These are phyloP conservation scores for Vaccinium corymbosum DNA, from an alignment of 148 eudicot species.

Conservation along the genomic window DNA sequence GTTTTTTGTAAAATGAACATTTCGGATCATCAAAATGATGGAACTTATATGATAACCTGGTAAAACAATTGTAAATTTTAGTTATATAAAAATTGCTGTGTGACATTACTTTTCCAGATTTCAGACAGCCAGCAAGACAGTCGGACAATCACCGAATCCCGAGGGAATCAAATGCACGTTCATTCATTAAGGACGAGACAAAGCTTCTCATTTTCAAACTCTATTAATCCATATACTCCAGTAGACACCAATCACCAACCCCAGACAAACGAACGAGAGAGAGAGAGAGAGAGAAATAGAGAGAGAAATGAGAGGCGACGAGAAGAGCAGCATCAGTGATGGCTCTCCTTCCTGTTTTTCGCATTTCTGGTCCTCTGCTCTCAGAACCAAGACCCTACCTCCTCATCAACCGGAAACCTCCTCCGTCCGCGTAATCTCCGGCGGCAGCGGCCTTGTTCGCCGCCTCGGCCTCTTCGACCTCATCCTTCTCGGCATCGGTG, in stretches of 20 bases:
- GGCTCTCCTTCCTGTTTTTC: conserved; percentile 30
- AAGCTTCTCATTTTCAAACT: neutral
- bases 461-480: conserved; percentile 77
- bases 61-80: neutral
- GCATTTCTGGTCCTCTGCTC: conserved; percentile 64
- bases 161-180: neutral
- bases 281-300: conserved; percentile 1
- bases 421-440: conserved; percentile 31
- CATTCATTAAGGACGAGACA: neutral
- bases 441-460: conserved; percentile 57
- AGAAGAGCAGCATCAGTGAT: neutral
- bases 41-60: no score
- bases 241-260: neutral
- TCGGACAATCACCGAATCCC: neutral
- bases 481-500: conserved; percentile 77
- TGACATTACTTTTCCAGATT: neutral
- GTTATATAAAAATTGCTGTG: neutral
- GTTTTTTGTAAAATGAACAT: no score
- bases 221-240: neutral
- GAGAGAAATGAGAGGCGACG: conserved; percentile 17
- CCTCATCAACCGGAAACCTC: conserved; percentile 13
- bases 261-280: neutral
- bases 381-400: conserved; percentile 36
- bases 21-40: neutral
- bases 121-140: neutral